A percentile compares a stretch with the other conserved stretches of the same genome.
Evolutionary conservation across 2,329 filamentous ascomycete species (phyloP).

Genomic region (Aspergillus thermomutatus): DNA sequence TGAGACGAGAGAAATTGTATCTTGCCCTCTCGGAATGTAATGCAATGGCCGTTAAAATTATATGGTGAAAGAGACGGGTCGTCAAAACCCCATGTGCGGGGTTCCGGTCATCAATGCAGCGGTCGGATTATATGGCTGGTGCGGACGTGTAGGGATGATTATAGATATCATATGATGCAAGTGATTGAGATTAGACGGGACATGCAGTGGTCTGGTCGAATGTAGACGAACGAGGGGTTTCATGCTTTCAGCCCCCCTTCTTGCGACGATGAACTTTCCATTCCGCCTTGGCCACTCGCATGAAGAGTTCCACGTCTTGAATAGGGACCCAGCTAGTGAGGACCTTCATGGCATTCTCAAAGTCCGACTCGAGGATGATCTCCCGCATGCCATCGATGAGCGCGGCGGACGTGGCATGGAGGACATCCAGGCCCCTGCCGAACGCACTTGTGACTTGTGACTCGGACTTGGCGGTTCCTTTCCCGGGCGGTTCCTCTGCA

Average conservation of each 20-base stretch:
- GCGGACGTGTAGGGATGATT: not conserved
- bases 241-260: conserved; percentile 17
- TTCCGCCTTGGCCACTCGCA: conserved; percentile 84
- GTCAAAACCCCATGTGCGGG: not conserved
- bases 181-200: not conserved
- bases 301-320: conserved; percentile 87
- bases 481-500: conserved; percentile 45
- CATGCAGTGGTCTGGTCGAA: not conserved
- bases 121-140: not conserved
- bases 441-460: conserved; percentile 38
- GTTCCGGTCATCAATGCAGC: not conserved
- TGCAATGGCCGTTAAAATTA: not conserved
- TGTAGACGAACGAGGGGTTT: not conserved
- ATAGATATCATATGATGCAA: not conserved
- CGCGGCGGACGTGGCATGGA: conserved; percentile 86
- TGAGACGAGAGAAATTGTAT: not conserved
- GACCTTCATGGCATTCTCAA: conserved; percentile 97
- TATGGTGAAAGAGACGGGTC: not conserved
- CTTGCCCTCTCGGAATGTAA: not conserved
- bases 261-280: conserved; percentile 67
- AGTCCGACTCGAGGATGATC: conserved; percentile 86
- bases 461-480: conserved; percentile 24
- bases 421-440: conserved; percentile 71
- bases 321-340: conserved; percentile 91
- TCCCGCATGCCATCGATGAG: conserved; percentile 87